A percentile compares a stretch with the other conserved stretches of the same genome.
Conservation (phyloP, 345 rosid species). For the Clarkia xantiana region DNA sequence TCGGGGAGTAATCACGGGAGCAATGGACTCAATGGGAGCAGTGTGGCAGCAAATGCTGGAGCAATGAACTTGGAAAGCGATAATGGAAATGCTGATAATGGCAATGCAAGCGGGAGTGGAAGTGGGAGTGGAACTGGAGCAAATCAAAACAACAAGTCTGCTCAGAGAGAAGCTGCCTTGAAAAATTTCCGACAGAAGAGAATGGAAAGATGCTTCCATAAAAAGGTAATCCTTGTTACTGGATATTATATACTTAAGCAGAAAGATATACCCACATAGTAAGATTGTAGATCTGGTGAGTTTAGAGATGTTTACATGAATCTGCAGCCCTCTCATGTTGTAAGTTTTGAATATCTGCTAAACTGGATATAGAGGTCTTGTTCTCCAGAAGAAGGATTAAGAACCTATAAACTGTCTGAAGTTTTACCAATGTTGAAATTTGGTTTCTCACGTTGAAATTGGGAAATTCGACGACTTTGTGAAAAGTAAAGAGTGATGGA, state of each 20-base stretch:
- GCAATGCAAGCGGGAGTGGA: slow-evolving; percentile 11
- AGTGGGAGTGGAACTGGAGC: slow-evolving; percentile 24
- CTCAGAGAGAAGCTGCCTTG: slow-evolving; percentile 53
- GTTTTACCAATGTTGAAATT: no score
- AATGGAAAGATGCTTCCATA: slow-evolving; percentile 67
- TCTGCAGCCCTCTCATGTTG: no score
- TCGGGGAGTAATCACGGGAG: slow-evolving; percentile 56
- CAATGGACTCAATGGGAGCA: slow-evolving; percentile 40
- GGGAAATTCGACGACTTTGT: no score
- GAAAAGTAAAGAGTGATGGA: no score
- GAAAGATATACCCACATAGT: not conserved
- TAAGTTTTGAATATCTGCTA: no score
- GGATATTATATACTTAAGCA: not conserved
- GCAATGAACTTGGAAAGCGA: slow-evolving; percentile 31
- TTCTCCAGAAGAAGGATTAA: no score
- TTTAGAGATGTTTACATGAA: not conserved
- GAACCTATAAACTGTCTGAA: no score
- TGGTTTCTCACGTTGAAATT: no score
- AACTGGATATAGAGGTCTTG: no score
- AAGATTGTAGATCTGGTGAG: not conserved
- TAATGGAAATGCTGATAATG: slow-evolving; percentile 32
- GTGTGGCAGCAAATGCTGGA: slow-evolving; percentile 33
- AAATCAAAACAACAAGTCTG: slow-evolving; percentile 13
- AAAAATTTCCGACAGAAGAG: slow-evolving; percentile 64
- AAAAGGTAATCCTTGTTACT: slow-evolving; percentile 30